Evolutionary conservation across 192 early-diverging fungal species (phyloP), one percentile per base, ranked within the genome.

Genomic region (Umbelopsis vinacea): DNA sequence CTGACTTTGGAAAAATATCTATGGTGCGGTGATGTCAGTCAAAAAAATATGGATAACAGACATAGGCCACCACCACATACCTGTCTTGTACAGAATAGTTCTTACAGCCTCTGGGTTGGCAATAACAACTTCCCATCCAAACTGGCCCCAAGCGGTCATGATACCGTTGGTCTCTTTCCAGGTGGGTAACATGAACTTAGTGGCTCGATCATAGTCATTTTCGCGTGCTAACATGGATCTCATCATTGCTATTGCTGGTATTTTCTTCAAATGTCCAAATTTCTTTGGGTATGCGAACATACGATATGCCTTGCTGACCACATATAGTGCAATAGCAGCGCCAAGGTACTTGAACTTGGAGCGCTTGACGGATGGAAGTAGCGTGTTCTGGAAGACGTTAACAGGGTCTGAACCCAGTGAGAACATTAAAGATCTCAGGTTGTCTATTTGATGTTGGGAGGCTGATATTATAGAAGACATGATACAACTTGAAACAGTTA

Each of bases 61-160:
- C n/a, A n/a, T n/a, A n/a, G n/a, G n/a, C n/a, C n/a, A n/a, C n/a
- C n/a, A n/a, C n/a, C n/a, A n/a, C 48, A n/a, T 50, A 50, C 48
- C 57, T 29, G 57, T 63, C 14, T 63, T 63, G 57, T 63, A 63
- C 7, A 63, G 10, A 17, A 63, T 37, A 1, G 57, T 63, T 63
- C n/a, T 29, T 4, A 63, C 57, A 7, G 57, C 57, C 14, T 63
- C 57, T n/a, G 57, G 57, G 33, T 63, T 63, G 11, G 57, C 2
- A 29, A 63, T 33, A 63, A 29, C 2, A 15, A 37, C 33, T 14
- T 11, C n/a, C 57, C 57, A 63, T 22, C 57, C 57, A 35, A 37
- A 63, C 1, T 63, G 57, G 33, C 26, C 33, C 33, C 35, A 63
- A 6, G 35, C 15, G 17, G 33, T 11, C 11, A 37, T n/a, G 19